Evolutionary conservation across 352 stramenopile species (phyloP), one percentile per base, ranked within the genome.

Genomic region (Phytopythium montanum): DNA sequence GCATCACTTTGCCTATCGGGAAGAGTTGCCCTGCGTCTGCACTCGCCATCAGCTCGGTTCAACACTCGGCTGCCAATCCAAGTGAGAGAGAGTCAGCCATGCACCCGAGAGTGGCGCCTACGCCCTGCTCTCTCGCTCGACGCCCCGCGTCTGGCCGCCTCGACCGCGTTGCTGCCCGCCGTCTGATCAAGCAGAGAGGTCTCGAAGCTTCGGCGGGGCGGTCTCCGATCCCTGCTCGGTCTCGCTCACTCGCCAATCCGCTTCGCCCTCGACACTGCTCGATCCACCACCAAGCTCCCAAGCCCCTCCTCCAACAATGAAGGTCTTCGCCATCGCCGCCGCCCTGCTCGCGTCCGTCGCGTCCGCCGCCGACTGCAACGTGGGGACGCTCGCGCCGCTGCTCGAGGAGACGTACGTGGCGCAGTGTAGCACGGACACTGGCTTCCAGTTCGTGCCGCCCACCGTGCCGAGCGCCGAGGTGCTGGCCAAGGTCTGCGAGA

Each of bases 401-500:
- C 36, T 59, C n/a, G 19, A 19, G 9, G 19, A 58, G 39, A 21
- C 25, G 25, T 28, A 62, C 23, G 53, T 45, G 12, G 28, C 41
- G 5, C n/a, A 61, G 59, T 70, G 63, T 48, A 66, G 59, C n/a
- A 9, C 38, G 10, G 60, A 70, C 53, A 66, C 63, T 45, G 60
- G 53, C 53, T 70, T 58, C 63, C 21, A 26, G 23, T 63, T 69
- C 48, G 25, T 62, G 21, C 36, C 54, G 19, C 56, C 64, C 6
- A 44, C 29, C 7, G 21, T 64, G 13, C 66, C 65, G 5, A 56
- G 59, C 0, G 61, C 21, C 12, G 55, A 53, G 0, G 50, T 33
- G 1, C 25, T 68, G 31, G 21, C 61, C 14, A 64, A 70, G 60
- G 48, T 75, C 16, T 78, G 70, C 44, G 21, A 51, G 19, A 64